Base-by-base conservation (phyloP, 345 rosid genomes). In the Pistacia atlantica region DNA sequence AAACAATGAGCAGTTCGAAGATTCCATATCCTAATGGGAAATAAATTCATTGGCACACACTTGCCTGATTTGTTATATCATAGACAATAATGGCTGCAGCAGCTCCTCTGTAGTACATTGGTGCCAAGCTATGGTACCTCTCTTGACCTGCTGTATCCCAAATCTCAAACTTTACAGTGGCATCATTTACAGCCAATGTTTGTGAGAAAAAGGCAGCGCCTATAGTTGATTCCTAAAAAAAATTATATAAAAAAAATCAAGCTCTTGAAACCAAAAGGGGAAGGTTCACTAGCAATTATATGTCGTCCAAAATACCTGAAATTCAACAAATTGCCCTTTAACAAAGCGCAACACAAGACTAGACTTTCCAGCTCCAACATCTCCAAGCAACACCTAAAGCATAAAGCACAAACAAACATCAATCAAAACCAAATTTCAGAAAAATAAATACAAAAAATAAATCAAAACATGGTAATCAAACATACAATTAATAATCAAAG, bases 111-210 rank as follows among this genome's bases (percentile, higher is more conserved):
- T 96, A 93, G 83, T 96, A 92, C 99, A 96, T 96, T 48, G 99
- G 99, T 65, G 99, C 99, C 83, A 96, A 85, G 80, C 99, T 96
- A 78, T 93, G 99, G 75, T 96, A 96, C 45, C 97, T 86, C 88
- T 96, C 97, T 76, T 96, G 99, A 45, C 99, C 99, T 0, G 99
- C 99, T 48, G 99, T 96, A 83, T 96, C 99, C 99, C 99, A 96
- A 16, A 96, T 96, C 88, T 96, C 99, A 86, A 96, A 96, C 79
- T 96, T 96, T 1, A 96, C 95, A 25, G 97, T 93, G 0, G 95
- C 95, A 75, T 93, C 98, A 78, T 92, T 92, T 49, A 90, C 98
- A n/a, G 95, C 95, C 85, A 96, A 69, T 33, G 98, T 91, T 83
- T 96, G 99, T 35, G 98, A 92, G 84, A 96, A 96, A 74, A 96